A percentile compares a stretch with the other conserved stretches of the same genome.
phyloP scores from a whole-genome alignment of 2,329 filamentous ascomycete genomes.

The Hymenoscyphus fructigenus region DNA sequence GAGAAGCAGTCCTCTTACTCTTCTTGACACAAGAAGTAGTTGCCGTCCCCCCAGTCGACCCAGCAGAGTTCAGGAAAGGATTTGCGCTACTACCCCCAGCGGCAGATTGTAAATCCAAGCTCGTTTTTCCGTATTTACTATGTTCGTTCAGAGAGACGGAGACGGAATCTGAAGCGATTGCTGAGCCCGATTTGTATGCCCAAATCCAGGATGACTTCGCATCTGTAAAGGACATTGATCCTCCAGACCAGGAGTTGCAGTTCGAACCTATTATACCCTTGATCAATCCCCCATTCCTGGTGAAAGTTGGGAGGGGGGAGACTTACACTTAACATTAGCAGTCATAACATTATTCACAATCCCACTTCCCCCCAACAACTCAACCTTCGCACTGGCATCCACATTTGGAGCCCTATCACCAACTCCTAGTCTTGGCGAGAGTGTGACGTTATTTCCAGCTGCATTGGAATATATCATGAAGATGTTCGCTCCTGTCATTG shows the following conservation, averaged over 20 bases:
- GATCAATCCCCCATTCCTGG: neutral
- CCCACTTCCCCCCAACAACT: conserved; percentile 52
- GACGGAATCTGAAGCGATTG: conserved; percentile 48
- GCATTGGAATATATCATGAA: conserved; percentile 57
- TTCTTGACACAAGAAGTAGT: neutral
- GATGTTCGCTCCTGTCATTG: conserved; percentile 56
- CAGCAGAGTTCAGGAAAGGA: conserved; percentile 24
- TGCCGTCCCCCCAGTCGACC: neutral
- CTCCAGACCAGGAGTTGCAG: conserved; percentile 52
- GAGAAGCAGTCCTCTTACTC: neutral
- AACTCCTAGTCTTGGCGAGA: conserved; percentile 50
- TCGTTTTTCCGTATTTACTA: conserved; percentile 42
- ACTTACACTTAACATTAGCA: conserved; percentile 54
- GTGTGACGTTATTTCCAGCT: conserved; percentile 53
- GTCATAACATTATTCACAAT: conserved; percentile 52
- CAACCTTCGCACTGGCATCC: conserved; percentile 44
- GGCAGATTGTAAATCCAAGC: conserved; percentile 48
- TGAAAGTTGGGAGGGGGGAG: neutral
- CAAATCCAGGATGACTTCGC: conserved; percentile 50
- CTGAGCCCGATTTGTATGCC: conserved; percentile 45
- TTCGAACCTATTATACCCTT: conserved; percentile 42
- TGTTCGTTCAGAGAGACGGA: conserved; percentile 47
- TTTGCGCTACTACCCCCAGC: conserved; percentile 44
- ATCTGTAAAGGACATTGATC: conserved; percentile 49
- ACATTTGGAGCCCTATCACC: conserved; percentile 45